Evolutionary conservation across 306 rosid species (phyloP).

Genomic region (Cyclanthera cordifolia): DNA sequence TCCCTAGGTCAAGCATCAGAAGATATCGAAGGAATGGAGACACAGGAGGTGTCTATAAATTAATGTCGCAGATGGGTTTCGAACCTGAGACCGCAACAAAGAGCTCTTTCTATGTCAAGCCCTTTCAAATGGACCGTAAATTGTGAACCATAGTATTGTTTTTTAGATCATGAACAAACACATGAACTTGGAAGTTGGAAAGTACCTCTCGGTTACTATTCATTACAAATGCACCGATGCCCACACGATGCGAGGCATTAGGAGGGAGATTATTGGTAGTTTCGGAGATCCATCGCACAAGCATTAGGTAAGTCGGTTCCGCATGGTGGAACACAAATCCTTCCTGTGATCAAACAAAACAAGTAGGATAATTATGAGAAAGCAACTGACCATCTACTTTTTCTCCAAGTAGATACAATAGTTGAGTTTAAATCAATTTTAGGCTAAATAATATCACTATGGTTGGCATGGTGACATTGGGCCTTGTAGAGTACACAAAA

Average conservation of each 20-base stretch:
- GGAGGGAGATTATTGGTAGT: constrained; percentile 51
- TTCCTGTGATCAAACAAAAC: constrained; percentile 32
- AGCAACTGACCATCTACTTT: neutral
- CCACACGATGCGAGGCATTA: constrained; percentile 79
- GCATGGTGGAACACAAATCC: constrained; percentile 88
- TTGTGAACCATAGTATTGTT: neutral
- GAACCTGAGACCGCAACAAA: too few relatives aligned
- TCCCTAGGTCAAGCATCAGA: too few relatives aligned
- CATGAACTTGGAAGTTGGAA: neutral
- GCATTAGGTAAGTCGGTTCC: constrained; percentile 71
- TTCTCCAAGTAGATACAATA: neutral
- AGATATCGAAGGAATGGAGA: too few relatives aligned
- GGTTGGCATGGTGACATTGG: too few relatives aligned
- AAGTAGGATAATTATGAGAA: neutral
- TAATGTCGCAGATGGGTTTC: too few relatives aligned
- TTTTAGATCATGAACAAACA: neutral
- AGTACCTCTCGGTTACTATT: constrained; percentile 49
- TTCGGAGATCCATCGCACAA: constrained; percentile 57
- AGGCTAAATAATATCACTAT: neutral
- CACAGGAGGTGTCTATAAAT: too few relatives aligned
- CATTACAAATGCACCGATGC: constrained; percentile 70
- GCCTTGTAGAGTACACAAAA: too few relatives aligned
- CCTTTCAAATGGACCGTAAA: constrained; percentile 4
- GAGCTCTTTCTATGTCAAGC: neutral
- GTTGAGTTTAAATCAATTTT: neutral